Conservation (phyloP, 2,329 filamentous ascomycete genomes). For the Diaporthe sp. region DNA sequence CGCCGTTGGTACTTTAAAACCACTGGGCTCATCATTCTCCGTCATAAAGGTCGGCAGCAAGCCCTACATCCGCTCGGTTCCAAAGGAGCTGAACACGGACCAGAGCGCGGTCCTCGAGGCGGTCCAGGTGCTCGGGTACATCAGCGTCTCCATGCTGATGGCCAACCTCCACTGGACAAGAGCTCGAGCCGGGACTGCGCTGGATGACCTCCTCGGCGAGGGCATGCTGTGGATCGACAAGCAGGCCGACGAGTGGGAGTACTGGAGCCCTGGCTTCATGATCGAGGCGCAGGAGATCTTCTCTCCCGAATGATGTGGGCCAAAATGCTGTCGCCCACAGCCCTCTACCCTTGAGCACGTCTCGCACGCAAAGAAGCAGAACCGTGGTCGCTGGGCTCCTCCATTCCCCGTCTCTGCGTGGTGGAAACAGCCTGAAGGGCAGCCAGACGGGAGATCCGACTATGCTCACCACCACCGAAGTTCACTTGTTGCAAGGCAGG, state of each 20-base stretch:
- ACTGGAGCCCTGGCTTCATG: conserved; percentile 90
- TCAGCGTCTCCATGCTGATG: conserved; percentile 90
- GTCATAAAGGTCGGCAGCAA: conserved; percentile 87
- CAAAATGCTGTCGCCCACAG: neutral
- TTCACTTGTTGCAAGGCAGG: neutral
- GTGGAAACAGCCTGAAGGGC: neutral
- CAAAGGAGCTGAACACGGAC: conserved; percentile 94
- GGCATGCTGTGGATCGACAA: conserved; percentile 95
- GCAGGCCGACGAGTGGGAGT: conserved; percentile 89
- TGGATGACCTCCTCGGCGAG: conserved; percentile 90
- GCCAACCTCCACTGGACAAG: conserved; percentile 89
- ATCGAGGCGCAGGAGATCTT: conserved; percentile 54
- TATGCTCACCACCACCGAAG: neutral
- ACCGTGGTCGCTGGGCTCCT: neutral
- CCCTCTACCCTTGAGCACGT: neutral
- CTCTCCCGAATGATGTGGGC: conserved; percentile 31
- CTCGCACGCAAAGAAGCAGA: neutral
- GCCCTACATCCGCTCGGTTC: conserved; percentile 91
- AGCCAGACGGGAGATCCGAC: neutral
- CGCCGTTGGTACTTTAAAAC: conserved; percentile 88
- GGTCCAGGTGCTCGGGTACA: conserved; percentile 89
- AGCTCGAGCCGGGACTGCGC: conserved; percentile 86
- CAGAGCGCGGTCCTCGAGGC: conserved; percentile 94
- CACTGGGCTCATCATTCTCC: conserved; percentile 89
- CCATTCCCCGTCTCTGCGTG: neutral